Evolutionary conservation across 2,329 filamentous ascomycete species (phyloP), one percentile per base, ranked within the genome.

Genomic region (Tolypocladium guangdongense): DNA sequence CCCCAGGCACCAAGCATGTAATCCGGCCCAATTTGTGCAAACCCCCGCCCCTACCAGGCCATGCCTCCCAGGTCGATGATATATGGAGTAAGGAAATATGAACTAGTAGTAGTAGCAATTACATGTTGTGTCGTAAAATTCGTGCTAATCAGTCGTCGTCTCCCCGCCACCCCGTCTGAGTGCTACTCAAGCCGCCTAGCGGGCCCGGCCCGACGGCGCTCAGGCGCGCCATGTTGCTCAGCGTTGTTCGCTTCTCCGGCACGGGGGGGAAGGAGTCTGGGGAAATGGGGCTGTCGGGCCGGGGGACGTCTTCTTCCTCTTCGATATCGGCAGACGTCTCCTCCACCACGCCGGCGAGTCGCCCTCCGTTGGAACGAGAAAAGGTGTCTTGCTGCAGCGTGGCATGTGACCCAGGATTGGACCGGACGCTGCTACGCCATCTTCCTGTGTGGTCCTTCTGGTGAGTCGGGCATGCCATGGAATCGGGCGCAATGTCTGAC

Each of bases 241-340:
- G 57, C 24, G 64, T 62, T 11, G 57, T 56, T 46, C 62, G 59
- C 32, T 54, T 56, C 18, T 45, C 49, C 18, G 61, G 60, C 7
- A 58, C 56, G 11, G 59, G 50, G 2, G 67, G 63, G 39, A 71
- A 65, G 0, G 60, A 55, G 16, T 64, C 63, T 2, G 69, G 66
- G 0, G 69, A 71, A 50, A 72, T 67, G 33, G 68, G 69, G 54
- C 69, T 72, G 50, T 76, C 73, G 3, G 74, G 72, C 24, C 72
- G 65, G 7, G 72, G 69, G 7, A 73, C 51, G n/a, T 62, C 61
- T 10, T 60, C 55, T 20, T 60, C 64, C 12, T 54, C 58, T 41
- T 58, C 45, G 24, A 54, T 53, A 18, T 33, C 52, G 2, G 14
- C 52, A 14, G 18, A 12, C 12, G 20, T 33, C 37, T 60, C 56